Evolutionary conservation across 2,329 filamentous ascomycete genomes (phyloP).

Genomic region (Arthrobotrys iridis): DNA sequence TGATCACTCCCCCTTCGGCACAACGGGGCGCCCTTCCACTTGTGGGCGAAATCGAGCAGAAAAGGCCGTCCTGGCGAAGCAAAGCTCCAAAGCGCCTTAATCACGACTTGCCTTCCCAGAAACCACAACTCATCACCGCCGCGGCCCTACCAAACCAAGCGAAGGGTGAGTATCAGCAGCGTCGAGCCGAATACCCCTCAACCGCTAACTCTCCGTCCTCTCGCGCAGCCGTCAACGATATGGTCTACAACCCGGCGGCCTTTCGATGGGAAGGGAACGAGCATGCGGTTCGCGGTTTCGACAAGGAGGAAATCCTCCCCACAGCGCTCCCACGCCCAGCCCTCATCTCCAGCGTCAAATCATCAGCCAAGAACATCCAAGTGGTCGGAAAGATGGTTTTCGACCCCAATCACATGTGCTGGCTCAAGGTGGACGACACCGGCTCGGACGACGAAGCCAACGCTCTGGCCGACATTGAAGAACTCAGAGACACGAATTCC

Average conservation of each 20-base stretch:
- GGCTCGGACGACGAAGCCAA: conserved; percentile 67
- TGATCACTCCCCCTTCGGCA: conserved; percentile 17
- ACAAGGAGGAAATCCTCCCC: conserved; percentile 67
- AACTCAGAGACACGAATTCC: conserved; percentile 73
- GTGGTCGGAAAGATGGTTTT: conserved; percentile 99
- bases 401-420: conserved; percentile 96
- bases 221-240: conserved; percentile 91
- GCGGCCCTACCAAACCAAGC: conserved; percentile 77
- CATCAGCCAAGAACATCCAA: conserved; percentile 80
- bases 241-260: conserved; percentile 90
- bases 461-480: conserved; percentile 73
- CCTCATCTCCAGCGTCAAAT: conserved; percentile 84
- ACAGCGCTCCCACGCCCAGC: conserved; percentile 73
- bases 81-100: conserved; percentile 41
- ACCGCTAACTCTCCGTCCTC: background rate
- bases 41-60: conserved; percentile 24
- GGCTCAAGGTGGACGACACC: conserved; percentile 79
- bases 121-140: conserved; percentile 89
- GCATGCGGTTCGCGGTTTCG: conserved; percentile 81
- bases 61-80: conserved; percentile 29
- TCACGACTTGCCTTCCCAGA: conserved; percentile 65
- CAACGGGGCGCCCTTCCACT: conserved; percentile 26
- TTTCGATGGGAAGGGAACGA: conserved; percentile 98
- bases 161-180: conserved; percentile 72
- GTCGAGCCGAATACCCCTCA: background rate